Evolutionary conservation across 805 yeast species (phyloP).

Genomic region (Pachysolen tannophilus): DNA sequence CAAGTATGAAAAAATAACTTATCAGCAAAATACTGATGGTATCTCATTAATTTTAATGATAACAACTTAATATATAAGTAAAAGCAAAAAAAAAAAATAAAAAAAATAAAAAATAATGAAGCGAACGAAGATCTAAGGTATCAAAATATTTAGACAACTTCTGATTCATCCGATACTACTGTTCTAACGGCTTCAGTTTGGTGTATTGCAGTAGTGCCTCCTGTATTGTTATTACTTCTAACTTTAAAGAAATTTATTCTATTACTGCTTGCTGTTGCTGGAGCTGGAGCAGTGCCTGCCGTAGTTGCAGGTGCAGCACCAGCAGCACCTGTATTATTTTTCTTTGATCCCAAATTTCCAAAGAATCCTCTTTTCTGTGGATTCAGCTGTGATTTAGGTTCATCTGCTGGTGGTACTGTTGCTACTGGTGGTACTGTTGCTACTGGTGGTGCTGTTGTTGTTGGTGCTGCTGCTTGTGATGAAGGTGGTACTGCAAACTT

Average conservation of each 20-base stretch:
- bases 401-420: not conserved
- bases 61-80: no score
- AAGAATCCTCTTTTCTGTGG: not conserved
- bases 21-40: no score
- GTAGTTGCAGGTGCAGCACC: conserved; percentile 1
- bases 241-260: conserved; percentile 7
- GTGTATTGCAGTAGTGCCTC: no score
- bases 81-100: no score
- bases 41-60: no score
- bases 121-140: no score
- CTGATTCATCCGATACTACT: no score
- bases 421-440: conserved; percentile 1
- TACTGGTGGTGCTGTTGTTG: not conserved
- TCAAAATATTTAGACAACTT: no score
- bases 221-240: conserved; percentile 2
- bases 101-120: no score
- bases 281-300: not conserved
- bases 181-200: no score
- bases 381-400: not conserved
- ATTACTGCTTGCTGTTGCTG: not conserved
- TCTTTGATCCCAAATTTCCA: not conserved
- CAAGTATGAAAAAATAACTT: no score
- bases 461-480: not conserved
- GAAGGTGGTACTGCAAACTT: not conserved
- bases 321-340: not conserved